A percentile compares a stretch with the other conserved stretches of the same genome.
Conservation (phyloP, 23 red algal species). For the Gracilaria domingensis region DNA sequence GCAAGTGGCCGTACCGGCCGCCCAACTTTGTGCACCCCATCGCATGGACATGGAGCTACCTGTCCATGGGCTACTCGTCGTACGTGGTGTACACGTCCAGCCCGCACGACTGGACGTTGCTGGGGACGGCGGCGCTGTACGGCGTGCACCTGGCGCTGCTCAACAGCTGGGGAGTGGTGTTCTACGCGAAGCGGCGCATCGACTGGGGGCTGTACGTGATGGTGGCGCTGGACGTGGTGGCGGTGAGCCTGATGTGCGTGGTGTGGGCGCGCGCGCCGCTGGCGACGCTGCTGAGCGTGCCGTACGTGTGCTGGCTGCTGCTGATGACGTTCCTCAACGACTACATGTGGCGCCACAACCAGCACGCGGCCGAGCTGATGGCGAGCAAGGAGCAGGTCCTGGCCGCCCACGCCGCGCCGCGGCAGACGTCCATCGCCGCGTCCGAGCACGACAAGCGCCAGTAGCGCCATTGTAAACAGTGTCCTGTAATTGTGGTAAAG, state of each 20-base stretch:
- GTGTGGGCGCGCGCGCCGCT: background rate
- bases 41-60: conserved; percentile 62
- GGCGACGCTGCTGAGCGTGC: conserved; percentile 28
- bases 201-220: conserved; percentile 21
- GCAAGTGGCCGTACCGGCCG: conserved; percentile 56
- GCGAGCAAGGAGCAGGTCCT: background rate
- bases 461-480: background rate
- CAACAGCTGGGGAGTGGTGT: conserved; percentile 29
- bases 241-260: background rate
- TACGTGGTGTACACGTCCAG: conserved; percentile 31
- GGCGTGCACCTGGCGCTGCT: conserved; percentile 39
- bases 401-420: background rate
- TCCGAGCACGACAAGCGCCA: too few species aligned
- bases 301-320: conserved; percentile 64
- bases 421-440: too few species aligned
- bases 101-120: background rate
- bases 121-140: conserved; percentile 1
- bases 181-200: conserved; percentile 34
- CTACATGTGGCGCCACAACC: conserved; percentile 56
- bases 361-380: background rate
- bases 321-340: conserved; percentile 44
- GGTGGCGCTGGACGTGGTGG: background rate
- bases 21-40: conserved; percentile 16
- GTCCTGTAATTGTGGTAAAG: too few species aligned
- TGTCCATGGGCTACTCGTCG: conserved; percentile 54